Conservation (phyloP, 257 asterid genomes). For the Solanum medicagineum region DNA sequence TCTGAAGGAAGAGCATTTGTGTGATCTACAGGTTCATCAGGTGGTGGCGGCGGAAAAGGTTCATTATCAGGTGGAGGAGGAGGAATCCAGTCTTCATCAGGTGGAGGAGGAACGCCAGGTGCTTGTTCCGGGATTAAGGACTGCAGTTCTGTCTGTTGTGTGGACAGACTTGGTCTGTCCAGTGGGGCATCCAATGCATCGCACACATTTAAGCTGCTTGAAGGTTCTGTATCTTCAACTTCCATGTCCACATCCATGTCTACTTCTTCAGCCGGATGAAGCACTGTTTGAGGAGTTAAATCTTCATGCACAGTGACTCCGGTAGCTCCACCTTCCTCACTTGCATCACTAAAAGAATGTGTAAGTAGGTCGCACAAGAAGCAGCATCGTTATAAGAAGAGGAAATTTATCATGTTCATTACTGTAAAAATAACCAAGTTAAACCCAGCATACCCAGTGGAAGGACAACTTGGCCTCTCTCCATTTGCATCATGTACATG, state of each 20-base stretch:
- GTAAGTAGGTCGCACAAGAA: neutral
- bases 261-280: slow-evolving; percentile 48
- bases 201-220: slow-evolving; percentile 12
- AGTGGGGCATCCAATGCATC: slow-evolving; percentile 24
- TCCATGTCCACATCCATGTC: slow-evolving; percentile 99
- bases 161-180: slow-evolving; percentile 13
- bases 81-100: slow-evolving; percentile 65
- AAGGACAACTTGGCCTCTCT: slow-evolving; percentile 12
- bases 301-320: slow-evolving; percentile 22
- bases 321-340: slow-evolving; percentile 16
- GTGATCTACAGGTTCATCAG: slow-evolving; percentile 67
- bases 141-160: slow-evolving; percentile 13
- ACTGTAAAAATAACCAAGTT: neutral
- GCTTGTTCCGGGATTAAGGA: slow-evolving; percentile 8
- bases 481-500: slow-evolving; percentile 7
- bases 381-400: slow-evolving; percentile 13
- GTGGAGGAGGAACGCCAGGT: slow-evolving; percentile 27
- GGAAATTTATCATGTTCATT: slow-evolving; percentile 2
- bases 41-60: slow-evolving; percentile 92
- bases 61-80: slow-evolving; percentile 88
- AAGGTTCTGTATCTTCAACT: slow-evolving; percentile 63
- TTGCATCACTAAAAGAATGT: slow-evolving; percentile 10
- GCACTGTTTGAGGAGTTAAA: slow-evolving; percentile 11
- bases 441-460: slow-evolving; percentile 10
- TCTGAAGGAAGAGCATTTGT: slow-evolving; percentile 35